Percentiles rank a stretch among this genome's conserved stretches.
Evolutionary conservation across 371 early-diverging fungal genomes (phyloP).

Genomic region (Amoeboradix gromovi): DNA sequence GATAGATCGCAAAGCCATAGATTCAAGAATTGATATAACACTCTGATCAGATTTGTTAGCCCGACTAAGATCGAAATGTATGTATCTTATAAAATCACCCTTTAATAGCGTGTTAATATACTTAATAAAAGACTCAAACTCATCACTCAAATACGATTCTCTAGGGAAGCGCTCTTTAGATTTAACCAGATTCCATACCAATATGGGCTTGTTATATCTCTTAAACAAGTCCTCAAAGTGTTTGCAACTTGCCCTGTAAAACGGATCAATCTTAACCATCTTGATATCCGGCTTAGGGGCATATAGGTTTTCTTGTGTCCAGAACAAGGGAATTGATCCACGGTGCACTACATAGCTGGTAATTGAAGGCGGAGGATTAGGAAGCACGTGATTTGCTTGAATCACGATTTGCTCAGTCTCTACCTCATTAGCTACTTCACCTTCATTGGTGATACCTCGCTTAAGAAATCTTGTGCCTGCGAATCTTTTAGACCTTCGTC

Average conservation of each 20-base stretch:
- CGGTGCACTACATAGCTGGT: conserved; percentile 82
- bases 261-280: conserved; percentile 63
- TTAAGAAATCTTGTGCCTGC: conserved; percentile 90
- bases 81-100: too few relatives aligned
- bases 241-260: conserved; percentile 51
- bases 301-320: conserved; percentile 68
- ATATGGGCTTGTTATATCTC: conserved; percentile 58
- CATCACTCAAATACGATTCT: too few relatives aligned
- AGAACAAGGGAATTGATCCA: conserved; percentile 77
- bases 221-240: conserved; percentile 69
- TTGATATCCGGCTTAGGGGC: conserved; percentile 82
- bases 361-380: conserved; percentile 26
- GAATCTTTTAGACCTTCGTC: conserved; percentile 65
- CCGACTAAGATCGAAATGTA: too few relatives aligned
- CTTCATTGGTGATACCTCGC: conserved; percentile 70
- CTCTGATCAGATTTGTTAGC: too few relatives aligned
- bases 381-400: conserved; percentile 49
- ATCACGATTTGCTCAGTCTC: conserved; percentile 94
- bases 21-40: too few relatives aligned
- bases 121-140: too few relatives aligned
- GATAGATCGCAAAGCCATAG: too few relatives aligned
- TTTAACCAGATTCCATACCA: conserved; percentile 73
- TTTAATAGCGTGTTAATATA: too few relatives aligned
- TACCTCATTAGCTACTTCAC: conserved; percentile 92
- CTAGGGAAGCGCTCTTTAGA: too few relatives aligned